Conservation (phyloP, 805 yeast species). For the Candida stauntonica region DNA sequence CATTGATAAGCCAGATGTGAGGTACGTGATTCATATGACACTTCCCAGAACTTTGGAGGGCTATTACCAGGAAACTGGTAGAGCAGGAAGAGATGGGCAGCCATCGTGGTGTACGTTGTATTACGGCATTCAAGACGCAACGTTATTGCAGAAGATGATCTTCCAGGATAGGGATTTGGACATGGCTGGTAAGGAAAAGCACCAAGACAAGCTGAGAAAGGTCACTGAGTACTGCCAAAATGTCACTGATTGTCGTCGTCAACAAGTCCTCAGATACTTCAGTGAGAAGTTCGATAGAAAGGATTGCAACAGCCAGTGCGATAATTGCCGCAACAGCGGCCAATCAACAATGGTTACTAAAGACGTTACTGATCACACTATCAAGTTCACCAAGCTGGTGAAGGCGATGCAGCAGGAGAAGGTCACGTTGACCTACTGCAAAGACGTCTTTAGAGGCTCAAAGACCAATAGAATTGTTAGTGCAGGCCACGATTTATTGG, state of each 20-base stretch:
- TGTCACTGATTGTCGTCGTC: slow-evolving; percentile 82
- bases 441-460: slow-evolving; percentile 78
- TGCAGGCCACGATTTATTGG: slow-evolving; percentile 55
- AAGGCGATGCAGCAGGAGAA: slow-evolving; percentile 47
- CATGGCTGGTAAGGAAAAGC: slow-evolving; percentile 64
- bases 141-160: slow-evolving; percentile 71
- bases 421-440: slow-evolving; percentile 76
- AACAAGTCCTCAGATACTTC: slow-evolving; percentile 85
- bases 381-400: slow-evolving; percentile 56
- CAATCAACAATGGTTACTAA: slow-evolving; percentile 41
- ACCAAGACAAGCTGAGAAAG: slow-evolving; percentile 68
- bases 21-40: slow-evolving; percentile 85
- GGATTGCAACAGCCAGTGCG: slow-evolving; percentile 72
- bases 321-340: slow-evolving; percentile 62
- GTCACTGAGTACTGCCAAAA: slow-evolving; percentile 93
- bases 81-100: slow-evolving; percentile 96
- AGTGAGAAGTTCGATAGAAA: slow-evolving; percentile 72
- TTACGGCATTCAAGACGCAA: slow-evolving; percentile 76
- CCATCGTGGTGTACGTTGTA: slow-evolving; percentile 79
- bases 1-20: slow-evolving; percentile 92
- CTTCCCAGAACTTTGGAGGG: slow-evolving; percentile 92
- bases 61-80: slow-evolving; percentile 95
- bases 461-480: slow-evolving; percentile 54
- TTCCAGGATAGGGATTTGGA: slow-evolving; percentile 69
- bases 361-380: slow-evolving; percentile 68